A percentile compares a stretch with the other conserved stretches of the same genome.
These are phyloP conservation scores for Talaromyces piceae DNA, from an alignment of 2,329 filamentous ascomycete genomes.

Conservation along the genomic window DNA sequence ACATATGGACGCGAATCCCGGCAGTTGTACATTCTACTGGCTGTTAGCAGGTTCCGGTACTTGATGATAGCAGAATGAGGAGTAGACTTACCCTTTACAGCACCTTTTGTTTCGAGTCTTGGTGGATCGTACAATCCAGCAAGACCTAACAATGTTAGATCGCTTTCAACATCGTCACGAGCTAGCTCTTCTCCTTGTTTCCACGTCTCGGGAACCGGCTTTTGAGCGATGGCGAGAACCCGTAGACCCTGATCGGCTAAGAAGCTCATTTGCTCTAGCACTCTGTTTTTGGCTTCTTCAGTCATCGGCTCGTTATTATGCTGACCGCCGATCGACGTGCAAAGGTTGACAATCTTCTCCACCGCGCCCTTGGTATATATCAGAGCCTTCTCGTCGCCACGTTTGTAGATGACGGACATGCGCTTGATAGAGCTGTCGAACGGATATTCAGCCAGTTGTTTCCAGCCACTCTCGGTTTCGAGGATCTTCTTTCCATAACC, in stretches of 20 bases:
- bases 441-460: conserved; percentile 53
- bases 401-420: conserved; percentile 56
- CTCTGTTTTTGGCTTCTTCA: conserved; percentile 34
- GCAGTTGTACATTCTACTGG: conserved; percentile 42
- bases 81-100: conserved; percentile 34
- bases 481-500: conserved; percentile 41
- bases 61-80: background rate
- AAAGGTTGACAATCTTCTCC: conserved; percentile 53
- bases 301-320: conserved; percentile 35
- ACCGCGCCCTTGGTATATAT: conserved; percentile 58
- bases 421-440: conserved; percentile 60
- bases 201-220: conserved; percentile 19
- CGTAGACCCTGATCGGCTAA: conserved; percentile 53
- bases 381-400: conserved; percentile 22
- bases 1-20: conserved; percentile 52
- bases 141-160: conserved; percentile 51
- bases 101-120: conserved; percentile 50
- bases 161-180: conserved; percentile 45
- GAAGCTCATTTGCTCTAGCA: conserved; percentile 50
- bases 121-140: conserved; percentile 57
- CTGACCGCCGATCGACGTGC: conserved; percentile 40
- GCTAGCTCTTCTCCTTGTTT: conserved; percentile 25
- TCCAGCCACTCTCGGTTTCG: conserved; percentile 37
- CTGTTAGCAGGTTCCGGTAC: conserved; percentile 10
- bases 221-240: conserved; percentile 50